phyloP scores from a whole-genome alignment of 1,284 basidiomycete species.

The Rhizopogon hawkerae region DNA sequence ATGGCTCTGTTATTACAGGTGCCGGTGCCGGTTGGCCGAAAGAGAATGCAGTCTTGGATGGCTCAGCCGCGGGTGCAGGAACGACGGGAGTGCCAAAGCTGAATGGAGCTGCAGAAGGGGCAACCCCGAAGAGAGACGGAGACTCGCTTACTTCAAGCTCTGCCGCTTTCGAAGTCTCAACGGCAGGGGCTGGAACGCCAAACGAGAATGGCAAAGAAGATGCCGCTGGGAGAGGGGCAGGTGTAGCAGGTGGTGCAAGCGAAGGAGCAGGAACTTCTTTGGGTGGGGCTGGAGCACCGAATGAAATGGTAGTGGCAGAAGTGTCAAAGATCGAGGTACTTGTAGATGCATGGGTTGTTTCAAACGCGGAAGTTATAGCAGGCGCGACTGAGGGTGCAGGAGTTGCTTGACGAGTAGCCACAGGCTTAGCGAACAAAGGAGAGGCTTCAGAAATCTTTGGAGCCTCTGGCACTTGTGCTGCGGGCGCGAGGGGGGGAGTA shows the following conservation, averaged over 20 bases:
- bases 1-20: constrained; percentile 12
- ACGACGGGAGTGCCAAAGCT: constrained; percentile 12
- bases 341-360: constrained; percentile 4
- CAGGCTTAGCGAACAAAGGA: constrained; percentile 16
- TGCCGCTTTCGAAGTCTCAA: constrained; percentile 7
- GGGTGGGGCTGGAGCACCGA: background rate
- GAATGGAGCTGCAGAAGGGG: constrained; percentile 4
- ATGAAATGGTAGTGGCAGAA: constrained; percentile 2
- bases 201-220: constrained; percentile 16
- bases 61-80: background rate
- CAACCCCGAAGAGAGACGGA: background rate
- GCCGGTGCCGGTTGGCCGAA: constrained; percentile 13
- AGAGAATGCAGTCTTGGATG: constrained; percentile 1
- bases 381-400: constrained; percentile 3
- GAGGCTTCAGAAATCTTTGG: constrained; percentile 9
- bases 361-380: constrained; percentile 5
- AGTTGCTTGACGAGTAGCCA: constrained; percentile 11
- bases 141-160: constrained; percentile 3
- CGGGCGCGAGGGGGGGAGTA: background rate
- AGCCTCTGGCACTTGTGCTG: background rate
- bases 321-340: constrained; percentile 7
- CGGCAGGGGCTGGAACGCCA: constrained; percentile 8
- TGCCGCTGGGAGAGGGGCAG: constrained; percentile 2
- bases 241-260: background rate
- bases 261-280: constrained; percentile 13